phyloP scores from a whole-genome alignment of 192 early-diverging fungal genomes.

The Cetraspora pellucida region DNA sequence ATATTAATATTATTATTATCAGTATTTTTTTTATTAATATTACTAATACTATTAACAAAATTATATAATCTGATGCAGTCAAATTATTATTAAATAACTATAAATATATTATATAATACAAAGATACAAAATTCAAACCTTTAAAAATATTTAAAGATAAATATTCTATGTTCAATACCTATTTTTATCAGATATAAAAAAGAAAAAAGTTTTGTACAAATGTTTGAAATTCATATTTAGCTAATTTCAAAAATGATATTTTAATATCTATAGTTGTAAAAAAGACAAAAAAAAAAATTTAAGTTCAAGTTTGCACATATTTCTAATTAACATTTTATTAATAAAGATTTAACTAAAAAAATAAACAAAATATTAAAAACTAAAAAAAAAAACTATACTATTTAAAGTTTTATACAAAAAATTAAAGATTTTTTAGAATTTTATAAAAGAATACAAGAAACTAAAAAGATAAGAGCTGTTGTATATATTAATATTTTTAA shows the following conservation, averaged over 20 bases:
- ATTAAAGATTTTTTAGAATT: no score
- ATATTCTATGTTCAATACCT: not conserved
- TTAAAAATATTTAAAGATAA: not conserved
- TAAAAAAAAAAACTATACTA: no score
- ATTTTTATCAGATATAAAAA: not conserved
- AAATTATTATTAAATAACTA: conserved; percentile 1
- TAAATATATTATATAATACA: conserved; percentile 22
- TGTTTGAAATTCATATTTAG: not conserved
- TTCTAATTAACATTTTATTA: no score
- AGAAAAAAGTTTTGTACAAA: not conserved
- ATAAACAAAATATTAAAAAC: no score
- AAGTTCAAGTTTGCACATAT: not conserved
- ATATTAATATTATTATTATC: not conserved
- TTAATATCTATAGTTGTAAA: not conserved
- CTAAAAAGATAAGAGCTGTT: no score
- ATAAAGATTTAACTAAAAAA: no score
- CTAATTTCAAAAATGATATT: not conserved
- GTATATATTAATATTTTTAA: no score
- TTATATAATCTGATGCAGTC: conserved; percentile 2
- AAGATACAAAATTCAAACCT: conserved; percentile 6
- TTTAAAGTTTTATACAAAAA: no score
- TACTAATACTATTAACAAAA: conserved; percentile 3
- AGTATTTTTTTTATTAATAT: not conserved
- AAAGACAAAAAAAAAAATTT: not conserved
- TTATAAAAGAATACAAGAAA: no score